phyloP scores from a whole-genome alignment of 1,284 basidiomycete genomes.

The Lentinula novae-zelandiae region DNA sequence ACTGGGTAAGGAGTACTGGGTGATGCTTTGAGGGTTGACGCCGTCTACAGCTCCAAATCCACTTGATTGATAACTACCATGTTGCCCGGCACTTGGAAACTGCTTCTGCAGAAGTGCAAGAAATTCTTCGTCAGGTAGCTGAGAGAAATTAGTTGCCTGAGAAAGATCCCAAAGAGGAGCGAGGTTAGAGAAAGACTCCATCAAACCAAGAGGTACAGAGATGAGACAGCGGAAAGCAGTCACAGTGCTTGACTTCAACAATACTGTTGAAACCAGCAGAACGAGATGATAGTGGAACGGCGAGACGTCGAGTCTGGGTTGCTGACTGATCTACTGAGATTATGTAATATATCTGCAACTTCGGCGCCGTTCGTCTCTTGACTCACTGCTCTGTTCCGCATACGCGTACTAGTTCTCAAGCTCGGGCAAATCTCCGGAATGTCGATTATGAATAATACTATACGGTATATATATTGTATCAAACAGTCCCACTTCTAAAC shows the following conservation, averaged over 20 bases:
- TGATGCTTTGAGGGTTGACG: slow-evolving; percentile 56
- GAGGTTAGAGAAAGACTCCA: slow-evolving; percentile 38
- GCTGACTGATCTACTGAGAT: neutral
- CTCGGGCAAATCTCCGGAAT: neutral
- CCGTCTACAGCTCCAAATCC: slow-evolving; percentile 25
- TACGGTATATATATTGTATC: too few relatives aligned
- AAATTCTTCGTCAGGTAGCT: slow-evolving; percentile 72
- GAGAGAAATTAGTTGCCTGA: slow-evolving; percentile 57
- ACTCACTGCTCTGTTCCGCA: neutral
- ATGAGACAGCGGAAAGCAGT: neutral
- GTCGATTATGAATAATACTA: too few relatives aligned
- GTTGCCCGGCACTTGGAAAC: slow-evolving; percentile 34
- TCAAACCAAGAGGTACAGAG: slow-evolving; percentile 14
- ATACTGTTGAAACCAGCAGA: neutral
- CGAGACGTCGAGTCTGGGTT: neutral
- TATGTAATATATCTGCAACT: neutral
- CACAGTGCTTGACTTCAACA: neutral
- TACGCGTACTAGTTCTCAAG: neutral
- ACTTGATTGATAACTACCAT: slow-evolving; percentile 14
- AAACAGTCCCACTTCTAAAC: too few relatives aligned
- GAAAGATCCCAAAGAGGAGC: slow-evolving; percentile 67
- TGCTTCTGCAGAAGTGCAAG: slow-evolving; percentile 74
- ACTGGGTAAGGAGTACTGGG: slow-evolving; percentile 38
- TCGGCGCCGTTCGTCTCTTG: neutral
- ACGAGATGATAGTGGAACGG: neutral